These are phyloP conservation scores for Paramecium octaurelia DNA, from an alignment of 73 alveolate genomes.

Conservation along the genomic window DNA sequence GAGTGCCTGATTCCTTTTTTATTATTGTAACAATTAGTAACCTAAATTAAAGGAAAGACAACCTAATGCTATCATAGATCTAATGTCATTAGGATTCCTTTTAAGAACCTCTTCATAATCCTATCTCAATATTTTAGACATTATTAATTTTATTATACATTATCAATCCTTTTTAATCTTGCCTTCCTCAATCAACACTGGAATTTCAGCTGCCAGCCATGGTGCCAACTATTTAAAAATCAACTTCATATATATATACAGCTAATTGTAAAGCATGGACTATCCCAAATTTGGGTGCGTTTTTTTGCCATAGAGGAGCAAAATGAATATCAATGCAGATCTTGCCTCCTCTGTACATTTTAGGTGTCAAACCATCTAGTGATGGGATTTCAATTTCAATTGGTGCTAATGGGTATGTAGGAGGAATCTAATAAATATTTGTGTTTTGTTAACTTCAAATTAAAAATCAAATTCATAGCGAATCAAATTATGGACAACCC, in stretches of 20 bases:
- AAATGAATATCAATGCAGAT: conserved; percentile 96
- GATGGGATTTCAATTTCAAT: conserved; percentile 95
- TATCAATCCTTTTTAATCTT: conserved; percentile 54
- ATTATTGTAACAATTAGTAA: background rate
- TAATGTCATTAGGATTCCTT: background rate
- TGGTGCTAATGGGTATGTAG: conserved; percentile 96
- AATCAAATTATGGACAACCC: conserved; percentile 91
- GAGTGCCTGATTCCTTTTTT: background rate
- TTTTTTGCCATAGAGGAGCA: conserved; percentile 96
- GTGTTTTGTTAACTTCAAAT: conserved; percentile 69
- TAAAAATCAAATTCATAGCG: conserved; percentile 93
- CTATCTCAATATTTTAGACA: background rate
- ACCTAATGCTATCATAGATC: background rate
- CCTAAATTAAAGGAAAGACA: background rate
- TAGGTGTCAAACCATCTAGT: conserved; percentile 97
- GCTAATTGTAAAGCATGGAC: conserved; percentile 97
- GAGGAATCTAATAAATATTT: conserved; percentile 77
- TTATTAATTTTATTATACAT: background rate
- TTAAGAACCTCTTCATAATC: background rate
- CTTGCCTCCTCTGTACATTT: conserved; percentile 98
- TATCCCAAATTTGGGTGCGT: conserved; percentile 96
- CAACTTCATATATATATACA: background rate
- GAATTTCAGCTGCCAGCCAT: conserved; percentile 99
- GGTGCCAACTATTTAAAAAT: conserved; percentile 82
- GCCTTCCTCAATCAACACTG: conserved; percentile 86